Base-by-base conservation (phyloP, 2,329 filamentous ascomycete genomes). In the Phoma sp. region DNA sequence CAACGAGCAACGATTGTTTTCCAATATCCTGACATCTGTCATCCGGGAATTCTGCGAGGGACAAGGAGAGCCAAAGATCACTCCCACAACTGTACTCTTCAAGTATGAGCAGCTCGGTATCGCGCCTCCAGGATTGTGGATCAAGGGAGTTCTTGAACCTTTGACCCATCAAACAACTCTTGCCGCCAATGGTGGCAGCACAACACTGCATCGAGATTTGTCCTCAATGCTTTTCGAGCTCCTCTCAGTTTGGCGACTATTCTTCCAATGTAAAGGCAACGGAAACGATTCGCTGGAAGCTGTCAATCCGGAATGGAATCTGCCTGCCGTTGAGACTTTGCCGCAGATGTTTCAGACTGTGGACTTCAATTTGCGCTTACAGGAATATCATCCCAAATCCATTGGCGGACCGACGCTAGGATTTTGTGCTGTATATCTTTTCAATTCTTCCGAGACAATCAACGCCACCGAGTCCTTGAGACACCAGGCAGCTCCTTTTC, bases 391-490 rank as follows among this genome's bases (percentile, higher is more conserved):
- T 41, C 69, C 70, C 2, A 63, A 62, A 24, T 57, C 49, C 25
- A 3, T 57, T 24, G 60, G 48, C 2, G 63, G 55, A 29, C 35
- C 66, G 15, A 41, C 39, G 2, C 46, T 72, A 2, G 65, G 60
- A 2, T 73, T 74, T 48, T 70, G 69, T 37, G 72, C 73, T 4
- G 51, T 73, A 2, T 65, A 67, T 25, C 47, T 74, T 2, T 75
- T 72, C 57, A 68, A 62, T 12, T 47, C 72, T 12, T 69, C 72
- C 12, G 63, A 66, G 32, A 55, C 61, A 17, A 41, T 67, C 17
- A 45, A 56, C 0, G 25, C 69, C 3, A 46, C 57, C 6, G 55
- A 69, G 7, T 35, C 56, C 6, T 44, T 68, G 9, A 51, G 55
- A 36, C n/a, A 61, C 19, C 53, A 74, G 39, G 63, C 63, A 36